A percentile compares a stretch with the other conserved stretches of the same genome.
Evolutionary conservation across 371 early-diverging fungal genomes (phyloP).

Genomic region (Blakeslea trispora): DNA sequence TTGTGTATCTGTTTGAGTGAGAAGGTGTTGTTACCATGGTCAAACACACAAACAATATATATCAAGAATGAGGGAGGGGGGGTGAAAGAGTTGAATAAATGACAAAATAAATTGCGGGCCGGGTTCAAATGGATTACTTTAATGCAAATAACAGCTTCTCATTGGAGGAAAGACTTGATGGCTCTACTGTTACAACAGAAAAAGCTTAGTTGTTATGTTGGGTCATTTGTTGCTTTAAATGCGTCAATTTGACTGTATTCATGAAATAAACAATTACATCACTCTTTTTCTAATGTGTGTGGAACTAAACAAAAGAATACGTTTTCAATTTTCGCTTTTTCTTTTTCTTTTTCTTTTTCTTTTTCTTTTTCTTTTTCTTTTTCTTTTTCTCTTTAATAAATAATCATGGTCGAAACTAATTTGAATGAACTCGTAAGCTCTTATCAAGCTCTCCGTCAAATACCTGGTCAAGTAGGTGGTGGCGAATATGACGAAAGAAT

Average conservation of each 20-base stretch:
- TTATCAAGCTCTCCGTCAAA: conserved; percentile 42
- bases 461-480: conserved; percentile 54
- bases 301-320: too few relatives aligned
- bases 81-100: too few relatives aligned
- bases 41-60: too few relatives aligned
- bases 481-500: conserved; percentile 45
- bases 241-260: background rate
- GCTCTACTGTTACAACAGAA: too few relatives aligned
- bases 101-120: too few relatives aligned
- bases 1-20: conserved; percentile 34
- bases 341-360: background rate
- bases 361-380: background rate
- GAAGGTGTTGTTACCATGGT: too few relatives aligned
- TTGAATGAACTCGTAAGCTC: conserved; percentile 36
- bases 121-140: too few relatives aligned
- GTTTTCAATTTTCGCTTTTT: background rate
- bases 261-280: background rate
- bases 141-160: too few relatives aligned
- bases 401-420: conserved; percentile 25
- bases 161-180: too few relatives aligned
- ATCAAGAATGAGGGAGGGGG: too few relatives aligned
- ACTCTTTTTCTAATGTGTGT: background rate
- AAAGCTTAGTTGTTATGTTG: too few relatives aligned
- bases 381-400: background rate
- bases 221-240: too few relatives aligned